phyloP scores from a whole-genome alignment of 306 rosid species.

The Lathyrus aphaca region DNA sequence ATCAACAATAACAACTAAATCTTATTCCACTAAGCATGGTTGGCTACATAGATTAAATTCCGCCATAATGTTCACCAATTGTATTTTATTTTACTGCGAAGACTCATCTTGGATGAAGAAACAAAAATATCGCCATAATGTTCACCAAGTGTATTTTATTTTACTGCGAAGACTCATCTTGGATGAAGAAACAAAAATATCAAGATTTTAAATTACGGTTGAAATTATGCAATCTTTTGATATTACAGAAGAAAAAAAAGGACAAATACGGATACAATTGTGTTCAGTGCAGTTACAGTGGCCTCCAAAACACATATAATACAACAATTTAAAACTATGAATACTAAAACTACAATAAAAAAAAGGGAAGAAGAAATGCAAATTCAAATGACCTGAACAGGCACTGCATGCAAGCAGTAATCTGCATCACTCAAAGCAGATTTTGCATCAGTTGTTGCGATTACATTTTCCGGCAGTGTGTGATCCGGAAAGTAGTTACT shows the following conservation, averaged over 20 bases:
- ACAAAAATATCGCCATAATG: background rate
- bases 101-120: background rate
- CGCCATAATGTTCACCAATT: background rate
- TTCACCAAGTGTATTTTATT: constrained; percentile 11
- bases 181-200: background rate
- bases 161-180: background rate
- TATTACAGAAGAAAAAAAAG: background rate
- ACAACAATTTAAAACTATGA: background rate
- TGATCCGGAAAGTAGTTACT: constrained; percentile 86
- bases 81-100: constrained; percentile 17
- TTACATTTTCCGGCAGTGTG: constrained; percentile 72
- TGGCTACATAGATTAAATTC: no score
- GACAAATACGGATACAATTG: background rate
- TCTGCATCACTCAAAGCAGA: constrained; percentile 76
- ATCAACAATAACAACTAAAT: background rate
- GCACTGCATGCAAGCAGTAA: constrained; percentile 89
- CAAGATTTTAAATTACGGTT: background rate
- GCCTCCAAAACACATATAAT: background rate
- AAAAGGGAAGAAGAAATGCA: background rate
- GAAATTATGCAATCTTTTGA: background rate
- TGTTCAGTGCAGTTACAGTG: background rate
- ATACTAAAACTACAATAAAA: background rate
- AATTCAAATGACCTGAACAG: constrained; percentile 78
- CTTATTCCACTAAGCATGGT: no score
- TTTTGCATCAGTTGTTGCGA: constrained; percentile 87